A percentile compares a stretch with the other conserved stretches of the same genome.
Evolutionary conservation across 2,329 filamentous ascomycete species (phyloP).

Genomic region (Aspergillus pseudoglaucus): DNA sequence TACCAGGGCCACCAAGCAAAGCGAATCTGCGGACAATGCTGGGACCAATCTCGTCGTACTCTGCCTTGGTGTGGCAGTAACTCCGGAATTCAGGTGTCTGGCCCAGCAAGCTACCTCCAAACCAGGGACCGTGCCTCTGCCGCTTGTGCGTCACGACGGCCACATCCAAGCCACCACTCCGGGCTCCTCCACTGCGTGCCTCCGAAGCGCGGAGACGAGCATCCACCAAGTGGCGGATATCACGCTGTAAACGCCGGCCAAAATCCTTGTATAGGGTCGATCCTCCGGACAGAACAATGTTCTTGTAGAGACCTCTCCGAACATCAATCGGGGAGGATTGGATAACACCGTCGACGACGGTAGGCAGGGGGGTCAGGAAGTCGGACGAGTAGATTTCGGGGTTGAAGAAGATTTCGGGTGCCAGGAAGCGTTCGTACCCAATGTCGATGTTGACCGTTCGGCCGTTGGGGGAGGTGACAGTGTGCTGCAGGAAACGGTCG

Average conservation of each 20-base stretch:
- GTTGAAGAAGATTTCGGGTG: slow-evolving; percentile 99
- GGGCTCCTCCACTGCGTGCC: slow-evolving; percentile 81
- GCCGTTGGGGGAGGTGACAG: slow-evolving; percentile 78
- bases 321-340: slow-evolving; percentile 98
- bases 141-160: slow-evolving; percentile 97
- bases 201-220: slow-evolving; percentile 89
- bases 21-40: slow-evolving; percentile 94
- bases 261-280: slow-evolving; percentile 99
- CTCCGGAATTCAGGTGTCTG: slow-evolving; percentile 98
- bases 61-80: slow-evolving; percentile 87
- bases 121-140: slow-evolving; percentile 96
- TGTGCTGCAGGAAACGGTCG: slow-evolving; percentile 83
- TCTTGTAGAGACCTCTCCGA: slow-evolving; percentile 95
- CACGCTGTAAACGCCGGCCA: slow-evolving; percentile 86
- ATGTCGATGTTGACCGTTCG: slow-evolving; percentile 82
- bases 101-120: slow-evolving; percentile 89
- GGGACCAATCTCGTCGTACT: slow-evolving; percentile 94
- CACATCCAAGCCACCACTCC: slow-evolving; percentile 89
- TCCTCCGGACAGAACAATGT: slow-evolving; percentile 95
- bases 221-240: slow-evolving; percentile 94
- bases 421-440: slow-evolving; percentile 95
- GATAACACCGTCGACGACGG: slow-evolving; percentile 92
- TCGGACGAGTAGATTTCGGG: slow-evolving; percentile 99
- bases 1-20: slow-evolving; percentile 80
- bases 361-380: slow-evolving; percentile 90